Percentiles rank a stretch among this genome's conserved stretches.
phyloP scores from a whole-genome alignment of 345 rosid species.

The Xanthoceras sorbifolium region DNA sequence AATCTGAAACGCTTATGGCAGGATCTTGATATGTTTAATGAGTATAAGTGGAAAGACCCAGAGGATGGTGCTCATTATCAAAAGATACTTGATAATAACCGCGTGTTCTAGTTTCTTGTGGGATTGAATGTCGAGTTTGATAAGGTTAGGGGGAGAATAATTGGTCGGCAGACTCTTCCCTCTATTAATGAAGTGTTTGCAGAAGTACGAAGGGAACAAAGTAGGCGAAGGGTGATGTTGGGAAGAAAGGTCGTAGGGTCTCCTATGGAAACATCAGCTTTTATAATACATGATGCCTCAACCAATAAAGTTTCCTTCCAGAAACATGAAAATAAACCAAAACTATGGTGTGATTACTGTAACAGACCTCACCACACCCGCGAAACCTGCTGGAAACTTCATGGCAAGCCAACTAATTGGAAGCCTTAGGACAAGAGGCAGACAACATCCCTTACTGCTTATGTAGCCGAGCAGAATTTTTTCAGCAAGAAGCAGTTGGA shows the following conservation, averaged over 20 bases:
- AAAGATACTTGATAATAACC: background rate
- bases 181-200: background rate
- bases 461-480: too few species aligned
- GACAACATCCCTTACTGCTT: too few species aligned
- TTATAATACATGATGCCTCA: background rate
- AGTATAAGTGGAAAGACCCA: background rate
- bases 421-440: too few species aligned
- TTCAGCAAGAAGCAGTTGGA: too few species aligned
- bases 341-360: background rate
- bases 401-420: too few species aligned
- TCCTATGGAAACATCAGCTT: background rate
- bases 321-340: background rate
- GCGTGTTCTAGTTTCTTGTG: background rate
- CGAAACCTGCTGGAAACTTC: too few species aligned
- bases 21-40: background rate
- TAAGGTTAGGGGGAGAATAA: background rate
- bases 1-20: background rate
- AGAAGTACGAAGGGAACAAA: background rate
- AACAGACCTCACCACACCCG: background rate
- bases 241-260: background rate
- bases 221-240: background rate
- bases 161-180: background rate
- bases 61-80: background rate
- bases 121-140: background rate
- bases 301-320: too few species aligned